phyloP scores from a whole-genome alignment of 2,329 filamentous ascomycete genomes.

The Talaromyces amestolkiae region DNA sequence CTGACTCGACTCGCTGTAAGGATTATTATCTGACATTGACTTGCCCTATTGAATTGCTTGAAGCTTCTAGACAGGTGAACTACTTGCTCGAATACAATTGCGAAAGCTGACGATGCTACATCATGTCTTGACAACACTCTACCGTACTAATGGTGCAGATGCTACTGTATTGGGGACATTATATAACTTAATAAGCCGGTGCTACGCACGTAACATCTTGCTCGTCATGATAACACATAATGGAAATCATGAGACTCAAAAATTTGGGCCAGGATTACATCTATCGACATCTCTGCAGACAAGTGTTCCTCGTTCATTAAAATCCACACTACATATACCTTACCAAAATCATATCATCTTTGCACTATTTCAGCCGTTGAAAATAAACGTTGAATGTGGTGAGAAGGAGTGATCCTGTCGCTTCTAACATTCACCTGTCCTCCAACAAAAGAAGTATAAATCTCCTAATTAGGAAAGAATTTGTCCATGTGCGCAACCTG shows the following conservation, averaged over 20 bases:
- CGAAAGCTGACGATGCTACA: neutral
- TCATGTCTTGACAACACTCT: neutral
- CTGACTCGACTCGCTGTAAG: neutral
- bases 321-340: neutral
- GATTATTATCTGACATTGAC: no score
- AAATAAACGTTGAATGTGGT: neutral
- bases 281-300: neutral
- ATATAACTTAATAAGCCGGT: neutral
- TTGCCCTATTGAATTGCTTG: no score
- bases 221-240: neutral
- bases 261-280: neutral
- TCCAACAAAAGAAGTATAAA: neutral
- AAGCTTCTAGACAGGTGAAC: no score
- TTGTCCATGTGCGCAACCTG: neutral
- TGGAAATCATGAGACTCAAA: neutral
- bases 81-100: neutral
- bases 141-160: no score
- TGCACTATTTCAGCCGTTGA: neutral
- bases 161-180: no score
- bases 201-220: neutral
- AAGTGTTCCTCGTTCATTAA: neutral
- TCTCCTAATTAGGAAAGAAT: constrained; percentile 1
- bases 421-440: neutral
- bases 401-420: neutral
- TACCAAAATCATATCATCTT: neutral